Conservation (phyloP, 495 filamentous ascomycete species). For the Niebla homalea region DNA sequence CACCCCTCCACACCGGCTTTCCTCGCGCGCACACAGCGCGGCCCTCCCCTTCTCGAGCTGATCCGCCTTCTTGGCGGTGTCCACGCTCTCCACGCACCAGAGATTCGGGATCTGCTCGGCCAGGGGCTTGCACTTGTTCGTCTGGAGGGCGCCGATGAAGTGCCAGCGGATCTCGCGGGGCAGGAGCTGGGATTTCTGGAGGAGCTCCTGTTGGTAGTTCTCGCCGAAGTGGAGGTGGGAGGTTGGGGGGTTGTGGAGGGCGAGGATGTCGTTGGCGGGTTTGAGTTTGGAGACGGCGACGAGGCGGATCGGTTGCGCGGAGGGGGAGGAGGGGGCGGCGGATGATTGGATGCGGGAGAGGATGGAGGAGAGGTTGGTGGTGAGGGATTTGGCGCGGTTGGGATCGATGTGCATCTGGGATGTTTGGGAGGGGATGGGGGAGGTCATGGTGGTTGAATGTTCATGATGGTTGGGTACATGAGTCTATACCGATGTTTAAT, state of each 20-base stretch:
- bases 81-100: slow-evolving; percentile 87
- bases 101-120: slow-evolving; percentile 75
- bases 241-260: slow-evolving; percentile 49
- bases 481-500: too few species aligned
- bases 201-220: slow-evolving; percentile 90
- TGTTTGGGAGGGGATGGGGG: not conserved
- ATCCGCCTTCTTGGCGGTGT: slow-evolving; percentile 72
- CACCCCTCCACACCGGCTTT: slow-evolving; percentile 11
- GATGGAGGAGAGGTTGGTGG: slow-evolving; percentile 6
- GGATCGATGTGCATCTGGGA: slow-evolving; percentile 10
- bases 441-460: not conserved
- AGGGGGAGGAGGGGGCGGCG: not conserved
- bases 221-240: slow-evolving; percentile 79
- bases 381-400: slow-evolving; percentile 7
- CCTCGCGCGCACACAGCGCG: slow-evolving; percentile 25
- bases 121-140: slow-evolving; percentile 79
- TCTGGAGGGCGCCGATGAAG: slow-evolving; percentile 86
- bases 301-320: slow-evolving; percentile 19
- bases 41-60: slow-evolving; percentile 65
- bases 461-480: too few species aligned
- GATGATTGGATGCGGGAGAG: slow-evolving; percentile 6
- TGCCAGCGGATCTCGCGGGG: slow-evolving; percentile 83
- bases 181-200: slow-evolving; percentile 68
- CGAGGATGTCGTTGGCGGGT: slow-evolving; percentile 51
- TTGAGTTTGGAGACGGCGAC: slow-evolving; percentile 5